Evolutionary conservation across 257 asterid species (phyloP).

Genomic region (Solanum medicagineum): DNA sequence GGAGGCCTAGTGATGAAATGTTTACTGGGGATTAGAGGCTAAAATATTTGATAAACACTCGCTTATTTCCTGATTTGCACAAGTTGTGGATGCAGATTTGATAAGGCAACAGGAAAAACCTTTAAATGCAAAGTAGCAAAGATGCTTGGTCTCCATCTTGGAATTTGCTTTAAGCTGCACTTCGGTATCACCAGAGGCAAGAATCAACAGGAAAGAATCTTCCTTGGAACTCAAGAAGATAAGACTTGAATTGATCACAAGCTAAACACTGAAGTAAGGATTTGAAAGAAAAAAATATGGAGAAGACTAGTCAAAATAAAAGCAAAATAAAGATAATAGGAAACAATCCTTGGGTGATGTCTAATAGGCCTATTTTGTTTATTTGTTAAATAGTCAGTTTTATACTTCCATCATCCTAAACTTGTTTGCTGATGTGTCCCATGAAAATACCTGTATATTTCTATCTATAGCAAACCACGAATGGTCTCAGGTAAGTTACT

Average conservation of each 20-base stretch:
- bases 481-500: too few species aligned
- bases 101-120: neutral
- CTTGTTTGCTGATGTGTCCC: neutral
- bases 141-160: neutral
- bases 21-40: conserved; percentile 7
- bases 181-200: neutral
- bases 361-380: neutral
- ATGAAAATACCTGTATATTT: too few species aligned
- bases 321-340: neutral
- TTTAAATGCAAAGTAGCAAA: neutral
- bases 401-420: neutral
- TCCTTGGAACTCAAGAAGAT: conserved; percentile 5
- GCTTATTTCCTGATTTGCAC: neutral
- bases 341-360: neutral
- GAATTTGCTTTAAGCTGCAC: conserved; percentile 24
- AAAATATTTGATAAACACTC: conserved; percentile 1
- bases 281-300: neutral
- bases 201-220: conserved; percentile 9
- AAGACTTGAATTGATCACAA: neutral
- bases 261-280: neutral
- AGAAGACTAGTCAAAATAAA: neutral
- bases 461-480: too few species aligned
- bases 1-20: conserved; percentile 7
- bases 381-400: neutral
- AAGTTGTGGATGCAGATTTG: conserved; percentile 6